Evolutionary conservation across 805 yeast species (phyloP).

Genomic region (Wickerhamomyces chaumierensis): DNA sequence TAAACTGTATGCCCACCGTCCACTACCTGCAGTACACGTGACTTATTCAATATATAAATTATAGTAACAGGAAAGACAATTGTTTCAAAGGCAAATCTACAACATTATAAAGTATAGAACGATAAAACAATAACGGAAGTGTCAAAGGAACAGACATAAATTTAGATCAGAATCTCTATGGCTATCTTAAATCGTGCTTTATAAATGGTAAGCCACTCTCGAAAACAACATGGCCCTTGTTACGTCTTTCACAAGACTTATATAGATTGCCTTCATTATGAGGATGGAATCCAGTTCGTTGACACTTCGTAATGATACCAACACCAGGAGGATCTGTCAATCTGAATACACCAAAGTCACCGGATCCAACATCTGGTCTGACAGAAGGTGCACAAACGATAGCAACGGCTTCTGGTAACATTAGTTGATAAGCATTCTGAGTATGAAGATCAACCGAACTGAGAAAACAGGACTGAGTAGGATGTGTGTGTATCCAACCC

Average conservation of each 20-base stretch:
- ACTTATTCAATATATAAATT: too few species aligned
- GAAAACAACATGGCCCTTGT: constrained; percentile 38
- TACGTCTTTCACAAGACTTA: constrained; percentile 29
- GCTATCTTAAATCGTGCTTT: constrained; percentile 34
- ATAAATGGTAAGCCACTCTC: constrained; percentile 35
- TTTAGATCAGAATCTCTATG: too few species aligned
- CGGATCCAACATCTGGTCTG: constrained; percentile 19
- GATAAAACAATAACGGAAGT: too few species aligned
- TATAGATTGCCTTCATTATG: constrained; percentile 42
- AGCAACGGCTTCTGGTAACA: constrained; percentile 62
- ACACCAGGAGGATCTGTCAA: constrained; percentile 59
- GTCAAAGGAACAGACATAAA: too few species aligned
- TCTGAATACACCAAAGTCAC: constrained; percentile 41
- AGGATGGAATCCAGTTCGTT: constrained; percentile 45
- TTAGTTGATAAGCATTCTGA: constrained; percentile 55
- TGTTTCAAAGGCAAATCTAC: too few species aligned
- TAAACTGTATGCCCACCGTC: too few species aligned
- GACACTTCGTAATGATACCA: constrained; percentile 40
- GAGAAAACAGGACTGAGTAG: constrained; percentile 60
- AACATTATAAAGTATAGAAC: too few species aligned
- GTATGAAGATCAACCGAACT: constrained; percentile 60
- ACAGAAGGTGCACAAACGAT: constrained; percentile 50
- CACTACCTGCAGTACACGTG: too few species aligned
- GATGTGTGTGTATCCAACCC: constrained; percentile 72
- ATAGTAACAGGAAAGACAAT: too few species aligned